phyloP scores from a whole-genome alignment of 1,139 yeast species.

The Zygotorulaspora mrakii region DNA sequence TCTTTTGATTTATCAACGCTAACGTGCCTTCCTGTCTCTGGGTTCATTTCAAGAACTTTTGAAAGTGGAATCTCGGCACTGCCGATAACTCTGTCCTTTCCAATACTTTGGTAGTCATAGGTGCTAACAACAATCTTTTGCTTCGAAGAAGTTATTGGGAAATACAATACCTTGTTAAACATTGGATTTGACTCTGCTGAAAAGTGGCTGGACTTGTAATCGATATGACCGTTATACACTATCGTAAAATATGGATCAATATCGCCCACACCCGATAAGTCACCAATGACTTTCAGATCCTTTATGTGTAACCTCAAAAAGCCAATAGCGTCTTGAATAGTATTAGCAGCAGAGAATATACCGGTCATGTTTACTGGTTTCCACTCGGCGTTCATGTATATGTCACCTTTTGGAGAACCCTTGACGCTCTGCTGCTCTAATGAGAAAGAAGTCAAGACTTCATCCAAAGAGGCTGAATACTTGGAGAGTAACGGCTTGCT shows the following conservation, averaged over 20 bases:
- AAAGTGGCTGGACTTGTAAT: conserved; percentile 53
- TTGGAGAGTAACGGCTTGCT: conserved; percentile 42
- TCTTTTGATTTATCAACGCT: conserved; percentile 37
- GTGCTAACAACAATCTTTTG: conserved; percentile 57
- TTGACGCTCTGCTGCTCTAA: conserved; percentile 48
- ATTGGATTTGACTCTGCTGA: conserved; percentile 55
- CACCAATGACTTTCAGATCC: conserved; percentile 42
- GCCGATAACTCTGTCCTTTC: conserved; percentile 63
- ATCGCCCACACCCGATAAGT: conserved; percentile 61
- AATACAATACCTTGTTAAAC: conserved; percentile 55
- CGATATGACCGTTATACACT: conserved; percentile 53
- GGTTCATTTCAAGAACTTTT: conserved; percentile 48
- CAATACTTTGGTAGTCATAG: conserved; percentile 62
- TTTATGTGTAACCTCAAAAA: conserved; percentile 58
- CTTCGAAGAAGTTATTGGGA: conserved; percentile 60
- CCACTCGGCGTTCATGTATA: conserved; percentile 53
- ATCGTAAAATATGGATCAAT: conserved; percentile 71
- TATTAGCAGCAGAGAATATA: conserved; percentile 43
- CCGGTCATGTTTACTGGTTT: conserved; percentile 64
- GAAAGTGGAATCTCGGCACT: conserved; percentile 49
- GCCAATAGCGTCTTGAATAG: conserved; percentile 52
- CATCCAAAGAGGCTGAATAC: conserved; percentile 50
- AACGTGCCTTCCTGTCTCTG: conserved; percentile 43
- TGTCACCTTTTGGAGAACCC: conserved; percentile 48
- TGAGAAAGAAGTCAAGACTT: conserved; percentile 53